These are phyloP conservation scores for Populus trichocarpa DNA, from an alignment of 441 rosid genomes.

Conservation along the genomic window DNA sequence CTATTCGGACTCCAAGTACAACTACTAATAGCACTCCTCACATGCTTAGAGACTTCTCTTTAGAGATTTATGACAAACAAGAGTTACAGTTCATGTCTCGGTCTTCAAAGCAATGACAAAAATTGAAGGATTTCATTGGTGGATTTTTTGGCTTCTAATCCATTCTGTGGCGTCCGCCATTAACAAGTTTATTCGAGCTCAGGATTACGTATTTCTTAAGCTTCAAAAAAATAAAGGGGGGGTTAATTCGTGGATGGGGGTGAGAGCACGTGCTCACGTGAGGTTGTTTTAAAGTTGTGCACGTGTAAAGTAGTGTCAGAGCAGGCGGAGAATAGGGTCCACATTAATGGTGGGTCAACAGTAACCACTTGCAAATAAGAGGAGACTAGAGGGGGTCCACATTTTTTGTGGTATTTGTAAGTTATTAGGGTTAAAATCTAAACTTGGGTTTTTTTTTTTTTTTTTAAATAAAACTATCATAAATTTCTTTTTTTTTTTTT, in stretches of 20 bases:
- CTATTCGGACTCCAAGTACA: neutral
- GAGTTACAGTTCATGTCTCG: conserved; percentile 62
- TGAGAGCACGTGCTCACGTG: conserved; percentile 57
- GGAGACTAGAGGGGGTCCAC: neutral
- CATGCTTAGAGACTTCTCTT: conserved; percentile 54
- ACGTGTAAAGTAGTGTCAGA: conserved; percentile 55
- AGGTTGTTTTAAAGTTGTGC: conserved; percentile 31
- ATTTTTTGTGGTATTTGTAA: neutral
- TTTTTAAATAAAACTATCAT: too few relatives aligned
- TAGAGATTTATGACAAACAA: conserved; percentile 58
- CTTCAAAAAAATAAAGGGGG: neutral
- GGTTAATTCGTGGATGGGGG: neutral
- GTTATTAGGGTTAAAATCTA: neutral
- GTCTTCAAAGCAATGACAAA: conserved; percentile 37
- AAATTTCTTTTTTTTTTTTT: too few relatives aligned
- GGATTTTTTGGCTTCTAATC: neutral
- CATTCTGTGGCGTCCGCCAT: conserved; percentile 24
- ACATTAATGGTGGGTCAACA: conserved; percentile 40
- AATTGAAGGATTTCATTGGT: neutral
- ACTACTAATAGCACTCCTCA: conserved; percentile 28
- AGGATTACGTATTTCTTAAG: neutral
- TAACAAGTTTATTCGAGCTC: conserved; percentile 6
- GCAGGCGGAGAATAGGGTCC: conserved; percentile 41
- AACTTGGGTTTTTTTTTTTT: neutral
- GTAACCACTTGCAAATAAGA: neutral